Evolutionary conservation across 495 filamentous ascomycete species (phyloP), one percentile per base, ranked within the genome.

Genomic region (Neurospora sp.): DNA sequence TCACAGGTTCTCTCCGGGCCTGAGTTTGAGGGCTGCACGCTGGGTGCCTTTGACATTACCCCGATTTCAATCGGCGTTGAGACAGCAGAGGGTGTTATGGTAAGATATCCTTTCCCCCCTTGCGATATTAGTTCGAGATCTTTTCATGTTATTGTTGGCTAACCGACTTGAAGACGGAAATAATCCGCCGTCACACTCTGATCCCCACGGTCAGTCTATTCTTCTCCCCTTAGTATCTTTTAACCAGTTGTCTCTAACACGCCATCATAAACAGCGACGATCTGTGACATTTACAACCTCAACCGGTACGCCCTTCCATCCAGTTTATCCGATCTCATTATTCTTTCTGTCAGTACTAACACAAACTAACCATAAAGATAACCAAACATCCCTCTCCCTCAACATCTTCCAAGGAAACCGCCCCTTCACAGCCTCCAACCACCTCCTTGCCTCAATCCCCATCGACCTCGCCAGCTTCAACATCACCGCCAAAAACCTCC

Each of bases 331-430:
- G 5, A 42, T 31, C 9, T 20, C 59, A 41, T 16, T 16, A 14
- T 27, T 66, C 23, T 46, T n/a, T 62, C 37, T 48, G 16, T 18
- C 35, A 8, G 16, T 11, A 35, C 12, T 37, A 20, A 69, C 6
- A 18, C 7, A 7, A 9, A 9, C 8, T 16, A 69, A n/a, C 70
- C 39, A 39, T 10, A 3, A 10, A 78, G 94, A 98, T 79, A 97
- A 97, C 88, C 94, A 97, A 83, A 92, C 93, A 42, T 90, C 93
- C 37, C 93, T 97, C 79, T 84, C 94, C 80, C 96, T 98, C 82
- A 92, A 96, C 83, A 93, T 98, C 79, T 98, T 86, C 80, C 94
- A 98, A 86, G 94, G 94, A 77, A 94, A 98, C 82, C 92, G 94
- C 77, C 87, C 92, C 14, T 89, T 97, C 89, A 94, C 93, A 72